phyloP scores from a whole-genome alignment of 345 rosid species.

The Eucalyptus grandis region DNA sequence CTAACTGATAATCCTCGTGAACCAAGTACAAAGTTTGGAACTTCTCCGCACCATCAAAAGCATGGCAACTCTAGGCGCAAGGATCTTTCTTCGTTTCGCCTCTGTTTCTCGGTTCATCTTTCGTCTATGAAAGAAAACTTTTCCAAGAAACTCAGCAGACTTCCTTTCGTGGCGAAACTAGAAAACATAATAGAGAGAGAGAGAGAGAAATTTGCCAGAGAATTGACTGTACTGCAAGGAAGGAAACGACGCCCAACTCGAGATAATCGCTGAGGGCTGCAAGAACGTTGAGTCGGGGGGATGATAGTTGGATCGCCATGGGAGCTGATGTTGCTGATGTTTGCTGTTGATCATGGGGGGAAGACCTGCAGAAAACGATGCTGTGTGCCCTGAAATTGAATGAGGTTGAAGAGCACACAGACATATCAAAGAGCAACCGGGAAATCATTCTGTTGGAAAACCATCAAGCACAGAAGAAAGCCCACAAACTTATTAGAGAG shows the following conservation, averaged over 20 bases:
- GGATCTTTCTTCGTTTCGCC: background rate
- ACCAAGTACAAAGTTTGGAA: no score
- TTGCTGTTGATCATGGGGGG: background rate
- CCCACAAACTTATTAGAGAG: background rate
- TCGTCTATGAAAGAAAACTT: background rate
- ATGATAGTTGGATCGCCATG: background rate
- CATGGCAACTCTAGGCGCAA: background rate
- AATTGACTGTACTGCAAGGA: background rate
- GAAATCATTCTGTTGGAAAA: background rate
- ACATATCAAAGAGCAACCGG: background rate
- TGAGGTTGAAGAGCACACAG: background rate
- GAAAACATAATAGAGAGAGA: background rate
- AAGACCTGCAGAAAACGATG: background rate
- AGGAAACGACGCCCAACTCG: background rate
- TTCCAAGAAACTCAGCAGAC: background rate
- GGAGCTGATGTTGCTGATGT: background rate
- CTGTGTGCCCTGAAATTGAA: background rate
- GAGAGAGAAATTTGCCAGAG: background rate
- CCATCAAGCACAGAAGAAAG: background rate
- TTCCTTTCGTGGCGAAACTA: background rate
- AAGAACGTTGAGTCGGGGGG: no score
- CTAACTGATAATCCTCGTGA: no score
- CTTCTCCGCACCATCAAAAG: background rate
- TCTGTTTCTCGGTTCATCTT: background rate
- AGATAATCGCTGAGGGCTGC: background rate